Evolutionary conservation across 1,139 yeast genomes (phyloP).

Genomic region (Geotrichum reessii): DNA sequence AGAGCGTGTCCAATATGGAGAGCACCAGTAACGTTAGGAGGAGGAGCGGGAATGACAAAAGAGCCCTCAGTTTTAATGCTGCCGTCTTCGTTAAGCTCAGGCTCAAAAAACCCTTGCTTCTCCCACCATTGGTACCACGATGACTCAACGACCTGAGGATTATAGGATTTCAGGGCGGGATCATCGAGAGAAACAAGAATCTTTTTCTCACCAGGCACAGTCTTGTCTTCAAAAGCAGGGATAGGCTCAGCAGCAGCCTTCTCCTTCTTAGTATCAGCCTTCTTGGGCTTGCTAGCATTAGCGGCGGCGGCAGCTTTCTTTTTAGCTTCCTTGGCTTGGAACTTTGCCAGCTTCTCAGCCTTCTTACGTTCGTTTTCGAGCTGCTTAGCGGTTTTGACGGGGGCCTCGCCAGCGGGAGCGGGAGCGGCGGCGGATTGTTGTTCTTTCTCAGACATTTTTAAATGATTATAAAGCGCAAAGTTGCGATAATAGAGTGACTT

Average conservation of each 20-base stretch:
- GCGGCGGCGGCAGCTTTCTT: slow-evolving; percentile 45
- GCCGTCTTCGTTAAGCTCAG: slow-evolving; percentile 74
- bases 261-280: slow-evolving; percentile 46
- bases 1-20: slow-evolving; percentile 97
- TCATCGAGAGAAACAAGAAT: slow-evolving; percentile 77
- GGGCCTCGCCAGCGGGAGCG: slow-evolving; percentile 22
- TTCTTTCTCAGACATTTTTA: slow-evolving; percentile 24
- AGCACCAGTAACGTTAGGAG: slow-evolving; percentile 98
- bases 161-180: slow-evolving; percentile 89
- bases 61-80: slow-evolving; percentile 72
- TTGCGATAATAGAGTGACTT: background rate
- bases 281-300: slow-evolving; percentile 35
- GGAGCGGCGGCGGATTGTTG: slow-evolving; percentile 17
- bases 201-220: slow-evolving; percentile 88
- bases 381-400: slow-evolving; percentile 39
- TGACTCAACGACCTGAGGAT: slow-evolving; percentile 87
- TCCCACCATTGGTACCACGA: slow-evolving; percentile 99
- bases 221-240: slow-evolving; percentile 78
- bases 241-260: slow-evolving; percentile 67
- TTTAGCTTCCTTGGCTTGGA: slow-evolving; percentile 87
- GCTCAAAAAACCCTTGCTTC: slow-evolving; percentile 78
- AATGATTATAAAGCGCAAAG: background rate
- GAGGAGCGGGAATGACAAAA: slow-evolving; percentile 94
- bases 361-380: slow-evolving; percentile 90
- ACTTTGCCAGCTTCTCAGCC: slow-evolving; percentile 94